Evolutionary conservation across 2,329 filamentous ascomycete genomes (phyloP), one percentile per base, ranked within the genome.

Genomic region (Geosmithia putterillii): DNA sequence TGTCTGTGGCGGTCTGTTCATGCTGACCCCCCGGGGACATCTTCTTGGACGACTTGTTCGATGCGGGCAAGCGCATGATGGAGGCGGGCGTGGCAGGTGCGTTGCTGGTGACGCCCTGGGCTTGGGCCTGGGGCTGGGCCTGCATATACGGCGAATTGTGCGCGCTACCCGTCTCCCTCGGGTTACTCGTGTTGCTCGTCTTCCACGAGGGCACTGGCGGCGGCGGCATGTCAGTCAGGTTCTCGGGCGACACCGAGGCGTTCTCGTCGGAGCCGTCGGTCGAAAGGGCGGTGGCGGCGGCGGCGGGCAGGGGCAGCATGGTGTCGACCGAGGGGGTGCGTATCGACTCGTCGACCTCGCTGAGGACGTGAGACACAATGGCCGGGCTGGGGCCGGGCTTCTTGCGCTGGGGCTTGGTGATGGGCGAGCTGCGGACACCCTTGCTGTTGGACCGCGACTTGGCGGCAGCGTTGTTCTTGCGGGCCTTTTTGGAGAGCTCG

Each of bases 71-170:
- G 53, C 79, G 83, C 84, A 95, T 95, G 46, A 95, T 64, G 7
- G 88, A 94, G 8, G 89, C 86, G 1, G 88, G 88, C 0, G 88
- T 94, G 2, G 86, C 88, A 10, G 86, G 85, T n/a, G n/a, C n/a
- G n/a, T n/a, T n/a, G n/a, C n/a, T n/a, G n/a, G n/a, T n/a, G n/a
- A n/a, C n/a, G n/a, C n/a, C n/a, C 42, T 79, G 76, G 52, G 64
- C 67, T 42, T 67, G 68, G 28, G 28, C 10, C 23, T 25, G 23
- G 4, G 55, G 53, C 52, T 81, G 75, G 6, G 79, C 71, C 42
- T 67, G 64, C 18, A 87, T 74, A 46, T 79, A 79, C 9, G 84
- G 82, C 3, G 83, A 88, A 44, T 77, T 76, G 50, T 69, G 74
- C 18, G 74, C 10, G 28, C 28, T 32, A 14, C 28, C 73, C 19